Evolutionary conservation across 495 filamentous ascomycete species (phyloP).

Genomic region (Xanthoparmelia taractica): DNA sequence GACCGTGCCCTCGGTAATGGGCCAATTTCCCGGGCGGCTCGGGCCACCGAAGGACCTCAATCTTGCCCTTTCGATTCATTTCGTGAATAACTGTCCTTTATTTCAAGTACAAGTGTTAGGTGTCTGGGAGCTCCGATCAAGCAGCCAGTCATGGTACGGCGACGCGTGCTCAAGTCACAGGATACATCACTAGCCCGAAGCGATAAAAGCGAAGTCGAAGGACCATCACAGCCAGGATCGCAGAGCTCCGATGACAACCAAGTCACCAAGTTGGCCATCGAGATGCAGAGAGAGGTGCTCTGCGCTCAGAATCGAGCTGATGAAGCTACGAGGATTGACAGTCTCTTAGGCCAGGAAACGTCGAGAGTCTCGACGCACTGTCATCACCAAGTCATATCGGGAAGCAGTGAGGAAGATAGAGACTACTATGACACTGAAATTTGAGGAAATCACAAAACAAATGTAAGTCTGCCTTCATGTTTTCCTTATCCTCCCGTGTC

Average conservation of each 20-base stretch:
- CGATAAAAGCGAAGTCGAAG: neutral
- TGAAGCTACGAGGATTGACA: neutral
- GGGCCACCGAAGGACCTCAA: too few relatives aligned
- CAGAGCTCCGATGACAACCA: slow-evolving; percentile 15
- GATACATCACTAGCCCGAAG: slow-evolving; percentile 15
- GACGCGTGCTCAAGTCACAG: slow-evolving; percentile 2
- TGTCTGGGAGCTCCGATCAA: neutral
- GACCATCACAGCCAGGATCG: slow-evolving; percentile 9
- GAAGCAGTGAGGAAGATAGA: slow-evolving; percentile 23
- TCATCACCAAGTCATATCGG: slow-evolving; percentile 25
- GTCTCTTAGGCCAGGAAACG: slow-evolving; percentile 25
- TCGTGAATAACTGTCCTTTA: too few relatives aligned
- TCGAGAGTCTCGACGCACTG: slow-evolving; percentile 24
- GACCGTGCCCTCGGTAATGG: too few relatives aligned
- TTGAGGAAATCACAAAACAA: slow-evolving; percentile 14
- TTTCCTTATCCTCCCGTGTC: neutral
- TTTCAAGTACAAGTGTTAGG: neutral
- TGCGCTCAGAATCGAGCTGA: neutral
- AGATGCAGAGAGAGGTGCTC: slow-evolving; percentile 18
- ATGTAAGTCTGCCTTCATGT: neutral
- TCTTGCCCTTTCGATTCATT: too few relatives aligned
- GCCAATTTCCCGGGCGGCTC: too few relatives aligned
- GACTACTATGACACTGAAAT: neutral
- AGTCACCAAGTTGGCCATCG: slow-evolving; percentile 20
- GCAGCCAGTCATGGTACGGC: slow-evolving; percentile 15